Base-by-base conservation (phyloP, 768 basidiomycete species). In the Naganishia vaughanmartiniae region DNA sequence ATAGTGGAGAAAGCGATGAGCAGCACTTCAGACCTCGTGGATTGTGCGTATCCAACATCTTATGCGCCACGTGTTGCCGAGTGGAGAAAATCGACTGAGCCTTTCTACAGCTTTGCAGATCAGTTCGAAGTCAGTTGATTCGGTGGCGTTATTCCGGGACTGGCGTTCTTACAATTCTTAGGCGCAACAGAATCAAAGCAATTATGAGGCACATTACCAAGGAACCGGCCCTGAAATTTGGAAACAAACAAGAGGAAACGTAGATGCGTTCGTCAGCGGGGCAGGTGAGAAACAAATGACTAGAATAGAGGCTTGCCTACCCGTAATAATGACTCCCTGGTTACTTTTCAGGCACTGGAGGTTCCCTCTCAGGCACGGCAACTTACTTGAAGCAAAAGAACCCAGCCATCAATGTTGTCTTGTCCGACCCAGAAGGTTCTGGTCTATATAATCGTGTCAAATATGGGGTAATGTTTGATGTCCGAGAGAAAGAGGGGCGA, bases 171-270 rank as follows among this genome's bases (percentile, higher is more conserved):
- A 33, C 30, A n/a, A n/a, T 54, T 28, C 19, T 30, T 17, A 4
- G 5, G 28, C 51, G 36, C 14, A 51, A 60, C 65, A 92, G 89
- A 98, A 94, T 79, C 86, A 84, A 75, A 91, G 90, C 76, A 98
- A 99, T 76, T 92, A 88, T 78, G 85, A 89, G 66, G 93, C 95
- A 0, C 96, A 99, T 79, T 92, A 86, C 73, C 81, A 87, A 39
- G 91, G 91, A 7, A 97, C 96, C 0, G 96, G 92, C 0, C 93
- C 93, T 0, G 96, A 98, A 83, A 91, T 98, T 39, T 93, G 93
- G 89, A 84, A 89, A 53, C 96, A 99, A 79, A 92, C 91, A 9
- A 89, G 88, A 76, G 93, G 93, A 14, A 82, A 83, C 31, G 72
- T 96, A 0, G 85, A 90, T 76, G 92, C 89, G 7, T 97, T 97